Evolutionary conservation across 495 filamentous ascomycete genomes (phyloP).

Genomic region (Neurospora sp.): DNA sequence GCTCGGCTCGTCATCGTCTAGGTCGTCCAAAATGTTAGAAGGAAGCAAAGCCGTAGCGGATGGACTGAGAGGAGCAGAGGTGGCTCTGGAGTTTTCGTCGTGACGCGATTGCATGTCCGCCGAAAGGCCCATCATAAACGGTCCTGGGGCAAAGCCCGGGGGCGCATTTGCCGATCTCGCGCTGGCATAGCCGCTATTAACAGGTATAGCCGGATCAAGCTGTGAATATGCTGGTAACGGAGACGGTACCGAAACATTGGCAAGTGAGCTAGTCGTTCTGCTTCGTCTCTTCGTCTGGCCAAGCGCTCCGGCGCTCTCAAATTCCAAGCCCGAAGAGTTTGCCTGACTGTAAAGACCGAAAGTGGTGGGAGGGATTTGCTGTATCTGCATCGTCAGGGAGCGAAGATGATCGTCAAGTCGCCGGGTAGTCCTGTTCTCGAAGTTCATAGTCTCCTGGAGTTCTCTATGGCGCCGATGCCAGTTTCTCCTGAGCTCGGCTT

Average conservation of each 20-base stretch:
- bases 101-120: conserved; percentile 24
- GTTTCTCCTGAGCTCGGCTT: conserved; percentile 30
- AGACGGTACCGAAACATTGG: conserved; percentile 32
- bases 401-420: conserved; percentile 31
- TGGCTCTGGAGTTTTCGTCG: conserved; percentile 33
- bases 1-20: conserved; percentile 61
- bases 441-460: conserved; percentile 29
- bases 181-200: conserved; percentile 23
- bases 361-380: conserved; percentile 23
- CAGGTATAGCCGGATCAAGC: conserved; percentile 24
- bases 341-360: conserved; percentile 31
- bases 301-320: conserved; percentile 32
- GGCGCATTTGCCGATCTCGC: conserved; percentile 31
- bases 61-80: conserved; percentile 67
- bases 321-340: conserved; percentile 38
- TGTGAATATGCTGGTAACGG: conserved; percentile 30
- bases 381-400: conserved; percentile 22
- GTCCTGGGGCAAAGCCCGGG: conserved; percentile 40
- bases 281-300: conserved; percentile 43
- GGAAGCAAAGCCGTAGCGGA: conserved; percentile 69
- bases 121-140: conserved; percentile 37
- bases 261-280: conserved; percentile 47
- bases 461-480: conserved; percentile 35
- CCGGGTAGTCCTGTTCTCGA: conserved; percentile 25
- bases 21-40: conserved; percentile 59